Conservation (phyloP, 176 grass and related monocot genomes). For the Melocanna baccifera region DNA sequence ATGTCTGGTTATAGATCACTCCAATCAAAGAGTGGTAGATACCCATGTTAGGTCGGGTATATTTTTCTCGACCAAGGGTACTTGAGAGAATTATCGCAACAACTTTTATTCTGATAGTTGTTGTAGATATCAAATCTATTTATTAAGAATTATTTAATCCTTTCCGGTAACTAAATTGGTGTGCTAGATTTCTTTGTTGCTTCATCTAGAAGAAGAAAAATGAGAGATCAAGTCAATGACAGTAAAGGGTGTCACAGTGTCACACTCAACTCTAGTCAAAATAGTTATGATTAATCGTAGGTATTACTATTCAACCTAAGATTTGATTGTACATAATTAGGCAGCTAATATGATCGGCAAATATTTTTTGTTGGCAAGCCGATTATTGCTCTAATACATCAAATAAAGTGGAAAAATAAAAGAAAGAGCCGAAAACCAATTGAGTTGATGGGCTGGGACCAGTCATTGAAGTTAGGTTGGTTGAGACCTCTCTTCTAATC, state of each 20-base stretch:
- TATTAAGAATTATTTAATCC: too few relatives aligned
- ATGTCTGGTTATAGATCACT: too few relatives aligned
- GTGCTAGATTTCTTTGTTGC: not conserved
- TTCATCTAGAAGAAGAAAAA: constrained; percentile 17
- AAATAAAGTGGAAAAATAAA: not conserved
- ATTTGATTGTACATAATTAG: not conserved
- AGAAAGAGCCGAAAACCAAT: not conserved
- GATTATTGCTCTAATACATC: not conserved
- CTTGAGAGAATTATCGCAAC: too few relatives aligned
- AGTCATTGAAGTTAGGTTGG: constrained; percentile 17
- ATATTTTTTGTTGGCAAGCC: not conserved
- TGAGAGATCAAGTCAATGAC: not conserved
- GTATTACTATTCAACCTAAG: not conserved
- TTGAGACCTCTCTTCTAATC: constrained; percentile 35
- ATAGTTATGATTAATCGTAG: not conserved
- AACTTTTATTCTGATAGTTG: too few relatives aligned
- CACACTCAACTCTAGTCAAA: not conserved
- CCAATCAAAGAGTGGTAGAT: too few relatives aligned
- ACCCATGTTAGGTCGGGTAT: too few relatives aligned
- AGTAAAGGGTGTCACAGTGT: too few relatives aligned
- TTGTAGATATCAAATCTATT: too few relatives aligned
- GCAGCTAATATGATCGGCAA: not conserved
- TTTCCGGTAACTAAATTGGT: not conserved
- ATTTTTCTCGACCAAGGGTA: too few relatives aligned
- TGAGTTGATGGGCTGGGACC: constrained; percentile 1